Percentiles rank a stretch among this genome's conserved stretches.
Conservation (phyloP, 2,329 filamentous ascomycete species). For the Colletotrichum sp. region DNA sequence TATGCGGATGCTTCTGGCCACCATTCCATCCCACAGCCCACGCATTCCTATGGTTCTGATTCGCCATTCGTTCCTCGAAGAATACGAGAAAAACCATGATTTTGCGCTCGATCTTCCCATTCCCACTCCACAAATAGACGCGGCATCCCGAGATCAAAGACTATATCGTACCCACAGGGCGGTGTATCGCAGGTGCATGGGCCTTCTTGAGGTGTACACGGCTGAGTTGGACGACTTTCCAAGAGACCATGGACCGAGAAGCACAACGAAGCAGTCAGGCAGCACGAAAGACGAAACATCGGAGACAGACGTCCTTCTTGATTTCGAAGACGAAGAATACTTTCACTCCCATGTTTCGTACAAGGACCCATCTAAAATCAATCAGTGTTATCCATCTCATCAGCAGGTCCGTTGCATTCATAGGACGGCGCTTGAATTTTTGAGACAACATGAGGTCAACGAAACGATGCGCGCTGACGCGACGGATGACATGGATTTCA, state of each 20-base stretch:
- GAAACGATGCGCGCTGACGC: background rate
- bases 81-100: background rate
- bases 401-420: background rate
- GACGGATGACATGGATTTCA: background rate
- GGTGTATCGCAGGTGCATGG: background rate
- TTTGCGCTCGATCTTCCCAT: background rate
- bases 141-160: background rate
- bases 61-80: background rate
- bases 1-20: background rate
- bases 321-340: background rate
- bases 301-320: accelerated
- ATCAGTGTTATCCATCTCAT: background rate
- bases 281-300: background rate
- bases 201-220: background rate
- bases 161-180: background rate
- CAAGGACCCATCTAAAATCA: background rate
- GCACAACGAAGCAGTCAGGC: background rate
- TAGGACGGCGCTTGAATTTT: background rate
- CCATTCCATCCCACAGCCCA: background rate
- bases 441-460: background rate
- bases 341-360: background rate
- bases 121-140: too few species aligned
- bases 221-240: background rate
- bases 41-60: background rate
- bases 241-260: background rate